Conservation (phyloP, 805 yeast genomes). For the Nakazawaea peltata region DNA sequence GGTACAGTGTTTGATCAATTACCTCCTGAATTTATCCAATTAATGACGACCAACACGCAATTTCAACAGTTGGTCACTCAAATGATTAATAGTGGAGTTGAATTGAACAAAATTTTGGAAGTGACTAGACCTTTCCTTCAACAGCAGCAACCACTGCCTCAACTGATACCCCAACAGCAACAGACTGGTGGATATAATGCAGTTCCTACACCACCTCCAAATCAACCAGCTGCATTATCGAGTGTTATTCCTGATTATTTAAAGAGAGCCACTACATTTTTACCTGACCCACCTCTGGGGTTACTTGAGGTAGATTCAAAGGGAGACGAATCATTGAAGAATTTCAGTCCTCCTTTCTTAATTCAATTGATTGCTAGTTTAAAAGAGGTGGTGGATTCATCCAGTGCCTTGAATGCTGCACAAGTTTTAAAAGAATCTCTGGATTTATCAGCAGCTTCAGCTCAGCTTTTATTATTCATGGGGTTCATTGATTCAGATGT, state of each 20-base stretch:
- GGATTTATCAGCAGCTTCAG: conserved; percentile 54
- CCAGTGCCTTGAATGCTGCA: conserved; percentile 41
- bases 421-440: conserved; percentile 46
- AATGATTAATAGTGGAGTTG: conserved; percentile 27
- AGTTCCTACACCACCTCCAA: not conserved
- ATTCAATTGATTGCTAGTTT: conserved; percentile 62
- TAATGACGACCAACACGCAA: conserved; percentile 22
- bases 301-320: conserved; percentile 47
- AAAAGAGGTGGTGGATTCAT: conserved; percentile 46
- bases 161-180: conserved; percentile 1
- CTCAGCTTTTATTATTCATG: conserved; percentile 71
- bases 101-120: conserved; percentile 22
- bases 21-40: conserved; percentile 14
- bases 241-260: conserved; percentile 31
- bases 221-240: not conserved
- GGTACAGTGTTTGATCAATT: conserved; percentile 10
- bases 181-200: conserved; percentile 9
- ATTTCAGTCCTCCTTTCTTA: conserved; percentile 63
- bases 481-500: conserved; percentile 66
- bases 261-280: conserved; percentile 43
- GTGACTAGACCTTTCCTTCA: conserved; percentile 21
- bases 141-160: conserved; percentile 1
- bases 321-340: conserved; percentile 51
- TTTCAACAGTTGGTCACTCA: conserved; percentile 25
- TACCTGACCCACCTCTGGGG: conserved; percentile 40